Percentiles rank a stretch among this genome's conserved stretches.
Conservation (phyloP, 805 yeast genomes). For the Kodamaea sagamina region DNA sequence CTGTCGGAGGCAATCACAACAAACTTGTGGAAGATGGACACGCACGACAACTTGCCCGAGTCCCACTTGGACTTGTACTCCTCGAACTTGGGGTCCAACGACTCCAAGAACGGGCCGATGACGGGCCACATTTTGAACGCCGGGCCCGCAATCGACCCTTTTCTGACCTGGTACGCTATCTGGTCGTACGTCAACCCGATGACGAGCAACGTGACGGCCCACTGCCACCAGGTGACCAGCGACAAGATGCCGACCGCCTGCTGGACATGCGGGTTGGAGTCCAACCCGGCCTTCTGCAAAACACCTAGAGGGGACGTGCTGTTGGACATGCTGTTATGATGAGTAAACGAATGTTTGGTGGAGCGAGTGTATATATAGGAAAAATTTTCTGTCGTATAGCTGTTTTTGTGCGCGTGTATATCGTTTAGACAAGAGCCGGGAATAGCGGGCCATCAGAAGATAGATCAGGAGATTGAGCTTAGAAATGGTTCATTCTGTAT, state of each 20-base stretch:
- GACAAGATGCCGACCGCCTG: constrained; percentile 20
- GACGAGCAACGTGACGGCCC: constrained; percentile 48
- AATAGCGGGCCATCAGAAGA: not conserved
- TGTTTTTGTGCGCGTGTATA: not conserved
- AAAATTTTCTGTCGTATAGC: constrained; percentile 5
- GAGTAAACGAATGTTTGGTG: not conserved
- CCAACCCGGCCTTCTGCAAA: constrained; percentile 8
- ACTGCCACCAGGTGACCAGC: constrained; percentile 54
- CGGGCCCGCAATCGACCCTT: constrained; percentile 93
- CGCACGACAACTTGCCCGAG: constrained; percentile 93
- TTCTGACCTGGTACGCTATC: constrained; percentile 71
- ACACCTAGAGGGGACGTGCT: constrained; percentile 2
- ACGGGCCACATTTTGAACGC: constrained; percentile 86
- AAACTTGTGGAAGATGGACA: constrained; percentile 95
- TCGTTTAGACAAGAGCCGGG: not conserved
- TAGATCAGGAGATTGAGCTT: too few species aligned
- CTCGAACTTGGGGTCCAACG: constrained; percentile 92
- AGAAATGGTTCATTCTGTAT: too few species aligned
- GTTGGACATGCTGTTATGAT: constrained; percentile 3
- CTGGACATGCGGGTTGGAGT: constrained; percentile 11
- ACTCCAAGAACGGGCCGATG: constrained; percentile 94
- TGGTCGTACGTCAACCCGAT: constrained; percentile 66
- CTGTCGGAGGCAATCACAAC: constrained; percentile 91
- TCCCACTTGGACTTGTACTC: constrained; percentile 93
- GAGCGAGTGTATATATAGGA: constrained; percentile 1